Evolutionary conservation across 2,329 filamentous ascomycete genomes (phyloP).

Genomic region (Aureobasidium namibiae): DNA sequence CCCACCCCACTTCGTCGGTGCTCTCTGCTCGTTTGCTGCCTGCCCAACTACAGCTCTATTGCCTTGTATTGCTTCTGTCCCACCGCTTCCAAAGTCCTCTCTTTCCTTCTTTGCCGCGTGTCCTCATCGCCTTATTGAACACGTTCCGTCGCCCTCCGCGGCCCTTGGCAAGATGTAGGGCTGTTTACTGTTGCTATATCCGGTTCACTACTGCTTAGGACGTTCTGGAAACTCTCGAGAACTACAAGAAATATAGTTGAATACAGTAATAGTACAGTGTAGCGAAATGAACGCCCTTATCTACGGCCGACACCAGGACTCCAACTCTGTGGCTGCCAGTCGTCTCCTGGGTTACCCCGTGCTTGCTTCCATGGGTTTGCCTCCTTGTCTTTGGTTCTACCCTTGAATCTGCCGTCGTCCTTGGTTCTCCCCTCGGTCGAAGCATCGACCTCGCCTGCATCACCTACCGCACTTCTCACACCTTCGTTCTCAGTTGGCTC

Average conservation of each 20-base stretch:
- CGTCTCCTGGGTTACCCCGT: conserved; percentile 33
- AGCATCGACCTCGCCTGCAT: conserved; percentile 25
- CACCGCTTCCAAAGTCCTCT: background rate
- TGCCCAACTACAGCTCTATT: background rate
- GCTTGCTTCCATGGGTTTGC: conserved; percentile 34
- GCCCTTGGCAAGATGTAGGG: conserved; percentile 3
- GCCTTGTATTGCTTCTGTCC: background rate
- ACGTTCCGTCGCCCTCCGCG: conserved; percentile 1
- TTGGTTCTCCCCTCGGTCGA: conserved; percentile 18
- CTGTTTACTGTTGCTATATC: conserved; percentile 4
- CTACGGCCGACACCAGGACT: conserved; percentile 32
- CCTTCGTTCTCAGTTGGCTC: conserved; percentile 24
- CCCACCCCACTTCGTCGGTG: background rate
- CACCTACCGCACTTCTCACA: conserved; percentile 25
- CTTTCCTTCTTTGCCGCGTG: background rate
- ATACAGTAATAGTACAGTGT: conserved; percentile 4
- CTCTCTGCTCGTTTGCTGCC: background rate
- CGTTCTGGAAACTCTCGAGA: background rate
- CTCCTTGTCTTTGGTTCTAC: conserved; percentile 20
- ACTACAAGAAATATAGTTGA: background rate
- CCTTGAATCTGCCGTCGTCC: conserved; percentile 27
- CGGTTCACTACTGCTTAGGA: background rate
- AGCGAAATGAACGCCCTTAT: conserved; percentile 8
- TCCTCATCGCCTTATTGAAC: background rate
- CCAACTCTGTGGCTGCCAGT: conserved; percentile 41